phyloP scores from a whole-genome alignment of 2,329 filamentous ascomycete genomes.

The Ophiostoma angusticollis region DNA sequence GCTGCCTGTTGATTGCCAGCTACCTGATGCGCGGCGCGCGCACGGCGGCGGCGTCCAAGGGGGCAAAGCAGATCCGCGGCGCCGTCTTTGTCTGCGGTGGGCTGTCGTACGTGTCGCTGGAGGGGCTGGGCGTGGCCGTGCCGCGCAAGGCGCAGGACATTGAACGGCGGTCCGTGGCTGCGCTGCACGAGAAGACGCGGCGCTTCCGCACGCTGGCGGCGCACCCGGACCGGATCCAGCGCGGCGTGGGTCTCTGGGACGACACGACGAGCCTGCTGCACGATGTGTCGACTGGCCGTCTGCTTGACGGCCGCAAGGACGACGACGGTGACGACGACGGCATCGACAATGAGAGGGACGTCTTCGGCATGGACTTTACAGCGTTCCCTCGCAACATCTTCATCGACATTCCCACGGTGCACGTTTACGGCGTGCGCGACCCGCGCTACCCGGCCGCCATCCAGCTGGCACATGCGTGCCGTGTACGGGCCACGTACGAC shows the following conservation, averaged over 20 bases:
- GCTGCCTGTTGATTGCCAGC: conserved; percentile 25
- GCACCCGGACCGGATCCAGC: conserved; percentile 18
- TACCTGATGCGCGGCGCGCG: conserved; percentile 27
- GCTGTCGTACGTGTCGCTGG: conserved; percentile 22
- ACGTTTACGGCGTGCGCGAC: conserved; percentile 25
- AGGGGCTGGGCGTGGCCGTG: conserved; percentile 23
- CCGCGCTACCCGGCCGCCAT: conserved; percentile 24
- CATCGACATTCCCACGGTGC: conserved; percentile 23
- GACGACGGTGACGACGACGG: too few species aligned
- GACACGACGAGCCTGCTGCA: conserved; percentile 21
- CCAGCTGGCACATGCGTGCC: conserved; percentile 24
- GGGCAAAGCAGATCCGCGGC: conserved; percentile 23
- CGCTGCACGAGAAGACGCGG: conserved; percentile 18
- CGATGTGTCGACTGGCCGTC: conserved; percentile 15
- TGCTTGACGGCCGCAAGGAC: conserved; percentile 18
- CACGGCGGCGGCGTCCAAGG: conserved; percentile 13
- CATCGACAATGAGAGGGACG: too few species aligned
- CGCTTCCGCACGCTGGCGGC: conserved; percentile 16
- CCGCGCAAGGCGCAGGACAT: conserved; percentile 21
- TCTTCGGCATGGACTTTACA: conserved; percentile 24
- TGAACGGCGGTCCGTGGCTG: conserved; percentile 16
- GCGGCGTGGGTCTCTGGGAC: conserved; percentile 23
- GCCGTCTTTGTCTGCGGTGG: conserved; percentile 29
- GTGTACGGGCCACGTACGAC: conserved; percentile 21
- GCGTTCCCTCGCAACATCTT: conserved; percentile 21